Evolutionary conservation across 2,329 filamentous ascomycete genomes (phyloP), one percentile per base, ranked within the genome.

Genomic region (Diaporthe ampelina): DNA sequence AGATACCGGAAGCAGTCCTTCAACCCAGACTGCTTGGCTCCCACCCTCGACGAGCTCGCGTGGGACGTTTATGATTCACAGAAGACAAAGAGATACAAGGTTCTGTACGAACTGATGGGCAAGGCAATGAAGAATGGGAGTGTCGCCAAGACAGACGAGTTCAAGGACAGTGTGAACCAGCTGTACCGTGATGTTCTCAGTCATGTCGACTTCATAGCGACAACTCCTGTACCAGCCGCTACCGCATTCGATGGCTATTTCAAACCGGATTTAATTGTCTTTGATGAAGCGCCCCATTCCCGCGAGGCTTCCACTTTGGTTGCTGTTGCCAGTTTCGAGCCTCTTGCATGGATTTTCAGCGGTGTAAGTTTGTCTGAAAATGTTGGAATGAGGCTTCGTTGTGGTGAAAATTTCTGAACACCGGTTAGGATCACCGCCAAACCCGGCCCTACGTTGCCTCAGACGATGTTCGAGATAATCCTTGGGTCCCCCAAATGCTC

Each of bases 251-350:
- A 81, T 0, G 81, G 79, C 2, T 79, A 95, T 9, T 94, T 95
- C 43, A 92, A 93, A 76, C 94, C 95, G 0, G 94, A 97, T 78
- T 92, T 97, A 76, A 91, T 2, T 29, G 4, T 97, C 0, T 95
- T 97, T 80, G 95, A 95, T 57, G 94, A 97, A 81, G 84, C 85
- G 0, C 84, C 85, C 0, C 86, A 88, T 58, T 85, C 85, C 0
- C 79, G 86, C 21, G 86, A 88, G 76, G 78, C 87, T 0, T 86
- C 86, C 0, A 84, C 84, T 0, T 77, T 88, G 24, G 86, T 88
- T 1, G 81, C 86, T 0, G 78, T 88, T 26, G 85, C 85, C 0
- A 84, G 82, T 37, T 87, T 84, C 61, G 80, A 81, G 3, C 85
- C 86, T 0, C 75, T 81, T 3, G 83, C 81, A 0, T 88, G 85